phyloP scores from a whole-genome alignment of 257 asterid species.

The Salvia hispanica region DNA sequence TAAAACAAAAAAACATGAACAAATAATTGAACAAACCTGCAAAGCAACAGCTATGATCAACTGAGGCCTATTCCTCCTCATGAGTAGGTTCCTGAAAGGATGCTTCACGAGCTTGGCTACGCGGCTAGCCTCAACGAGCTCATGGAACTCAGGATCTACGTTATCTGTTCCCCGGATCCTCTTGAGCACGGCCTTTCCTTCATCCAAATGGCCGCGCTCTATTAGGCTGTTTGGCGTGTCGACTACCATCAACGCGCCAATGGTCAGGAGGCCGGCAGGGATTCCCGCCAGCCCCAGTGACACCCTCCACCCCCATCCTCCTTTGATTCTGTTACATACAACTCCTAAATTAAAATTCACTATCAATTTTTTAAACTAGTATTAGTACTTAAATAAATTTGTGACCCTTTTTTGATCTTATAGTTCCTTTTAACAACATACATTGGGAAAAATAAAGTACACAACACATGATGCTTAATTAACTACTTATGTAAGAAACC shows the following conservation, averaged over 20 bases:
- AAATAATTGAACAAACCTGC: slow-evolving; percentile 47
- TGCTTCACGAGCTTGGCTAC: slow-evolving; percentile 76
- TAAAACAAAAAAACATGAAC: background rate
- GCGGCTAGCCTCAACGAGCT: slow-evolving; percentile 83
- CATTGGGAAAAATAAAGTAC: too few relatives aligned
- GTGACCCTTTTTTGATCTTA: too few relatives aligned
- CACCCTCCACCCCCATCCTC: slow-evolving; percentile 90
- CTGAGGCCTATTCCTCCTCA: slow-evolving; percentile 76
- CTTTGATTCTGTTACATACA: slow-evolving; percentile 51
- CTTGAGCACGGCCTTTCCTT: slow-evolving; percentile 71
- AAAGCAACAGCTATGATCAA: slow-evolving; percentile 66
- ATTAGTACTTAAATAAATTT: too few relatives aligned
- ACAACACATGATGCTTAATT: too few relatives aligned
- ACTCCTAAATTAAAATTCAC: too few relatives aligned
- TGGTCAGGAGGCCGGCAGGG: slow-evolving; percentile 71
- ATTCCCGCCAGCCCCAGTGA: slow-evolving; percentile 85
- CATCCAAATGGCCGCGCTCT: slow-evolving; percentile 69
- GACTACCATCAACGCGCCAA: slow-evolving; percentile 69
- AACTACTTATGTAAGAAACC: too few relatives aligned
- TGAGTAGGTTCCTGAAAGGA: slow-evolving; percentile 87
- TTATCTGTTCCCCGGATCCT: slow-evolving; percentile 78
- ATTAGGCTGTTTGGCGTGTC: slow-evolving; percentile 93
- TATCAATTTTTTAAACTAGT: too few relatives aligned
- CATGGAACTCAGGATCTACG: slow-evolving; percentile 74
- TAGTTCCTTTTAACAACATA: background rate